These are phyloP conservation scores for Pyrenula massariospora DNA, from an alignment of 495 filamentous ascomycete genomes.

Conservation along the genomic window DNA sequence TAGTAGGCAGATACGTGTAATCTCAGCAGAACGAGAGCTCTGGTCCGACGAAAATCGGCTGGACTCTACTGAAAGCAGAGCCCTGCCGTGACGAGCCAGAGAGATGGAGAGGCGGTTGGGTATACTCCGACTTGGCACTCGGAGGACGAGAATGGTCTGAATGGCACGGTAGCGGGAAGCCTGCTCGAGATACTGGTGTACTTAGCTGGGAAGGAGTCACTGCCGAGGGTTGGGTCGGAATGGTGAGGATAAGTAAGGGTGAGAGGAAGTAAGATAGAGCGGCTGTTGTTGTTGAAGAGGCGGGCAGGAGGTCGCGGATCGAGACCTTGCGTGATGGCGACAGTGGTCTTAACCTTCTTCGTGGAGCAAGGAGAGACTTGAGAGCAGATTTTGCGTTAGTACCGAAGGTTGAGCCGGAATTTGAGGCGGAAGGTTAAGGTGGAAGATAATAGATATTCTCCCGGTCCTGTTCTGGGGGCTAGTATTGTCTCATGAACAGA, in stretches of 20 bases:
- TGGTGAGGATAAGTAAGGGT: neutral
- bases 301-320: neutral
- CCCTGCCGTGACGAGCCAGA: neutral
- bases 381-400: neutral
- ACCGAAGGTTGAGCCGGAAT: neutral
- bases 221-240: neutral
- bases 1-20: neutral
- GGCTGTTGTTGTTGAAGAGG: neutral
- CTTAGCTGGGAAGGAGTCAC: neutral
- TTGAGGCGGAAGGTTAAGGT: neutral
- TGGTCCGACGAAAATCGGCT: neutral
- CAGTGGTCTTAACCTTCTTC: neutral
- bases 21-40: neutral
- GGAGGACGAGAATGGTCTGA: neutral
- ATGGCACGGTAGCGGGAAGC: neutral
- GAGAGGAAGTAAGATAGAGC: neutral
- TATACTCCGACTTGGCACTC: neutral
- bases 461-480: neutral
- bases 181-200: neutral
- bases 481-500: neutral
- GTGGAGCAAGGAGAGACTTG: neutral
- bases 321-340: neutral
- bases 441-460: neutral
- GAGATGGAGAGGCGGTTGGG: neutral
- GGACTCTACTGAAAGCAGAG: neutral